Base-by-base conservation (phyloP, 306 rosid genomes). In the Citrullus colocynthis region DNA sequence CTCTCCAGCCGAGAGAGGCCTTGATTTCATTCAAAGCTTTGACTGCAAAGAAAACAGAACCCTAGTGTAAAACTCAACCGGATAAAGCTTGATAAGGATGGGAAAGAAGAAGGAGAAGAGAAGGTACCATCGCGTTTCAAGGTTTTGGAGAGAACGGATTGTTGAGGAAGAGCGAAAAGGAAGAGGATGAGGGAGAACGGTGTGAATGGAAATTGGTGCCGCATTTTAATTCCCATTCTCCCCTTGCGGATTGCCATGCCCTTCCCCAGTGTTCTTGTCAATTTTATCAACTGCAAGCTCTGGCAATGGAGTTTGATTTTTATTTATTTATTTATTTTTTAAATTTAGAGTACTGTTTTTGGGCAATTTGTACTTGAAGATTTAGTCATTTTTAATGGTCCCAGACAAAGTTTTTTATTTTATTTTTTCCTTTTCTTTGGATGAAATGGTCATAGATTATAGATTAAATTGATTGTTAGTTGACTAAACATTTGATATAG, bases 1-100 rank as follows among this genome's bases (percentile, higher is more conserved):
- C 99, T 80, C 99, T 91, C 99, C 99, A 96, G 3, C 98, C 99
- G 30, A 96, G 89, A 9, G 99, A 96, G 3, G 99, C 99, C 87
- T 96, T 92, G 82, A 96, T 96, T 90, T 96, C 99, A 77, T 89
- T 96, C 89, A 96, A 79, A 30, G 99, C 99, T 85, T 96, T 96
- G 79, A 96, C 99, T 96, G 87, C 82, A 79, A 24, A 14, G 61
- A 72, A n/a, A 41, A 76, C 55, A 13, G 4, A 49, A 59, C 51
- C 73, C 51, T 37, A 39, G 7, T 17, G 24, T 17, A 9, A 66
- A 18, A 34, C 16, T 66, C 17, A 64, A 36, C 48, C 24, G 28
- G 37, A 64, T 17, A 6, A 6, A 64, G 11, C 71, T 15, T 62
- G 41, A 62, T n/a, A 36, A 39, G 41, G 41, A 16, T 15, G 4